phyloP scores from a whole-genome alignment of 2,329 filamentous ascomycete species.

The Grosmannia penicillata region DNA sequence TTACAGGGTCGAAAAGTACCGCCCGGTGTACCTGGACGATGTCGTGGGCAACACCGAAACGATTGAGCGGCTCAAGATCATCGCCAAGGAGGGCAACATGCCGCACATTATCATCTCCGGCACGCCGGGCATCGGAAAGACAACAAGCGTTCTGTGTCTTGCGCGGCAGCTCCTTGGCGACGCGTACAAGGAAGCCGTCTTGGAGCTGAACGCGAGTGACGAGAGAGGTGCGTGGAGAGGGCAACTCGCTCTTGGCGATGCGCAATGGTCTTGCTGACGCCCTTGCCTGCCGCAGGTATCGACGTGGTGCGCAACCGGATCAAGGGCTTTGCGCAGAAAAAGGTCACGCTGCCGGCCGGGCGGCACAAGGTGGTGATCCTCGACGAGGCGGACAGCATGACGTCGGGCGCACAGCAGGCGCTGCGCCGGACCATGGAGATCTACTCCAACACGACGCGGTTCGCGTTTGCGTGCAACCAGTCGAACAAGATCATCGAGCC shows the following conservation, averaged over 20 bases:
- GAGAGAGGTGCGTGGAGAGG: slow-evolving; percentile 51
- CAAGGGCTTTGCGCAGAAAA: slow-evolving; percentile 97
- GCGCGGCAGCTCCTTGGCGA: slow-evolving; percentile 84
- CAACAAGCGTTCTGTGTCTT: slow-evolving; percentile 84
- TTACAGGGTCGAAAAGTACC: slow-evolving; percentile 98
- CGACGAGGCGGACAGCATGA: slow-evolving; percentile 98
- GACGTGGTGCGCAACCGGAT: slow-evolving; percentile 95
- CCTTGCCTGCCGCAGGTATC: slow-evolving; percentile 44
- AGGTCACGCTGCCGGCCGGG: slow-evolving; percentile 82
- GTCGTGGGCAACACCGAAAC: slow-evolving; percentile 97
- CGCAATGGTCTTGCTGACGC: no score
- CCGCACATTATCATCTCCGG: slow-evolving; percentile 98
- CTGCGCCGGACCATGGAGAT: slow-evolving; percentile 96
- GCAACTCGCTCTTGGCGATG: no score
- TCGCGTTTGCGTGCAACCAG: slow-evolving; percentile 97
- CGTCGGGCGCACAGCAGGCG: slow-evolving; percentile 87
- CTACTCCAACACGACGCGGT: slow-evolving; percentile 88
- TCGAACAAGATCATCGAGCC: slow-evolving; percentile 99
- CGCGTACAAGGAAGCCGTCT: slow-evolving; percentile 90
- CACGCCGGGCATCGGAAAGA: slow-evolving; percentile 98
- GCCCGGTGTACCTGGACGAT: slow-evolving; percentile 87
- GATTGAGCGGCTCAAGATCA: slow-evolving; percentile 93
- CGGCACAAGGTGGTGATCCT: slow-evolving; percentile 94
- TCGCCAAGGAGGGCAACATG: slow-evolving; percentile 98
- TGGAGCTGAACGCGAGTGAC: slow-evolving; percentile 93